Conservation (phyloP, 345 rosid species). For the Moricandia arvensis region DNA sequence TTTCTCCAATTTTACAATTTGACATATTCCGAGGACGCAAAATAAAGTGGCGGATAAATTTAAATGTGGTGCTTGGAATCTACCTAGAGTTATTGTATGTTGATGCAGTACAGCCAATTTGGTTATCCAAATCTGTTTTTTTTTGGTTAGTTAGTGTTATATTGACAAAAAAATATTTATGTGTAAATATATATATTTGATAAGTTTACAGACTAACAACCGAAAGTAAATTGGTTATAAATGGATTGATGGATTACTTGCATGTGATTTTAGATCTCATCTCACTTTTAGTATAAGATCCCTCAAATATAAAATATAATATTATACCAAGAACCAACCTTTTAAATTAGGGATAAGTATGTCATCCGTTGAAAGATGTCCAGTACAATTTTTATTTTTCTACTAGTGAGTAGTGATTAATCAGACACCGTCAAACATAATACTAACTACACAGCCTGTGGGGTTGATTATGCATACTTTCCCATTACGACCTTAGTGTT, state of each 20-base stretch:
- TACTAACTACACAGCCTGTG: neutral
- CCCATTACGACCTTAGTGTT: slow-evolving; percentile 32
- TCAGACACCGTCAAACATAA: slow-evolving; percentile 15
- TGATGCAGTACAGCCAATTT: too few relatives aligned
- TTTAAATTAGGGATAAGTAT: neutral
- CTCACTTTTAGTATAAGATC: neutral
- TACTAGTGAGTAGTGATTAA: slow-evolving; percentile 7
- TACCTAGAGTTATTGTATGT: too few relatives aligned
- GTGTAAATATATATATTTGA: too few relatives aligned
- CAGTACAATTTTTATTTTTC: neutral
- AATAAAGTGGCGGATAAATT: too few relatives aligned
- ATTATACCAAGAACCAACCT: neutral
- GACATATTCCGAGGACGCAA: too few relatives aligned
- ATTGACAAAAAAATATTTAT: too few relatives aligned
- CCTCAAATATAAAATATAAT: neutral
- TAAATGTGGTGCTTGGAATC: too few relatives aligned
- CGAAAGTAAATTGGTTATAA: too few relatives aligned
- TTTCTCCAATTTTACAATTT: too few relatives aligned
- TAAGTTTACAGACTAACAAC: neutral
- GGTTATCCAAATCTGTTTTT: too few relatives aligned
- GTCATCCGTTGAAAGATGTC: neutral
- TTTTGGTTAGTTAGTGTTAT: too few relatives aligned
- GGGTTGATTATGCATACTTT: slow-evolving; percentile 25
- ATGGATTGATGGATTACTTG: neutral
- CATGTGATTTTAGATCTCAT: neutral